These are phyloP conservation scores for Ceratobasidium sp. DNA, from an alignment of 1,284 basidiomycete genomes.

Conservation along the genomic window DNA sequence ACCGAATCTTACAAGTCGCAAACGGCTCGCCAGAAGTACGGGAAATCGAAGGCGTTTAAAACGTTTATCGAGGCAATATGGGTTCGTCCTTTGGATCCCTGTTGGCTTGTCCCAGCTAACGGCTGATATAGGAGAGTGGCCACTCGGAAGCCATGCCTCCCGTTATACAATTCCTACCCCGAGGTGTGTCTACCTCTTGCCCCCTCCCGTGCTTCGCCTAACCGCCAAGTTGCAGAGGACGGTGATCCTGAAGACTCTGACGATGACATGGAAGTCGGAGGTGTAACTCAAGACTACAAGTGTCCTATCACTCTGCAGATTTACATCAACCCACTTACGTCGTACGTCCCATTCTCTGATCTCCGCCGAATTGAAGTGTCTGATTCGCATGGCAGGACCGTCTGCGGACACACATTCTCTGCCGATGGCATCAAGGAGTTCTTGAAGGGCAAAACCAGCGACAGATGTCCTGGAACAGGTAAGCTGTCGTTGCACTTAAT, in stretches of 20 bases:
- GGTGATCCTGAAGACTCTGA: slow-evolving; percentile 78
- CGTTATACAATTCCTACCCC: slow-evolving; percentile 74
- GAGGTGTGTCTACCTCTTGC: slow-evolving; percentile 61
- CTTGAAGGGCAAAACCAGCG: slow-evolving; percentile 53
- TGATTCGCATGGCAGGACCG: slow-evolving; percentile 56
- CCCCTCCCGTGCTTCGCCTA: slow-evolving; percentile 9
- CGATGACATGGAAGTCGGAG: slow-evolving; percentile 84
- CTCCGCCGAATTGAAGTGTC: slow-evolving; percentile 24
- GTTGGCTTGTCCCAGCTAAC: background rate
- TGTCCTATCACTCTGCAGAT: slow-evolving; percentile 78
- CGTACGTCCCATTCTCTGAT: slow-evolving; percentile 61
- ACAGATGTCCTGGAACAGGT: slow-evolving; percentile 73
- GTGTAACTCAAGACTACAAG: slow-evolving; percentile 79
- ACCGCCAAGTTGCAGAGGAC: slow-evolving; percentile 61
- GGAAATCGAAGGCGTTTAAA: slow-evolving; percentile 68
- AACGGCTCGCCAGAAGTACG: slow-evolving; percentile 80
- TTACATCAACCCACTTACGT: slow-evolving; percentile 76
- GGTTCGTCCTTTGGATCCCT: slow-evolving; percentile 60
- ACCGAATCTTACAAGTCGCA: slow-evolving; percentile 64
- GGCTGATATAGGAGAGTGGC: slow-evolving; percentile 66
- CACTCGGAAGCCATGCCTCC: slow-evolving; percentile 80
- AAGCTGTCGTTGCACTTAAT: slow-evolving; percentile 54
- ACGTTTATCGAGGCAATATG: slow-evolving; percentile 74
- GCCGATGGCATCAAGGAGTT: slow-evolving; percentile 67
- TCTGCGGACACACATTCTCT: slow-evolving; percentile 80